A percentile compares a stretch with the other conserved stretches of the same genome.
Conservation (phyloP, 2,329 filamentous ascomycete genomes). For the Xylaria sp. region DNA sequence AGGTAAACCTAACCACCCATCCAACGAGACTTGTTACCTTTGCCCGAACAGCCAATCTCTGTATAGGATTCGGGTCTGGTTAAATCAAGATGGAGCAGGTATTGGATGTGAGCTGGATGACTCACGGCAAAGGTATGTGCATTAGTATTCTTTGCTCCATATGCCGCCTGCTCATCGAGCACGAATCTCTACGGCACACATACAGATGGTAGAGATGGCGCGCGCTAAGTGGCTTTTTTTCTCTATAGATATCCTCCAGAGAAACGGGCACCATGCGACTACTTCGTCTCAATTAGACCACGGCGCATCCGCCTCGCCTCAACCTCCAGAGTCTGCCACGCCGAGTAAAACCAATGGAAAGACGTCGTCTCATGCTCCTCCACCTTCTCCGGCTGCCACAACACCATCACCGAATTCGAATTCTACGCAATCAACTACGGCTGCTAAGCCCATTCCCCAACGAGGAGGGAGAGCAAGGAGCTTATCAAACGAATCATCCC, state of each 20-base stretch:
- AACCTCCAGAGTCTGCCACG: conserved; percentile 36
- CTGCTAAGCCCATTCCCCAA: conserved; percentile 48
- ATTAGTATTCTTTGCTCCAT: conserved; percentile 19
- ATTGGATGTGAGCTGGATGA: conserved; percentile 91
- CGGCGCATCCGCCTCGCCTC: conserved; percentile 38
- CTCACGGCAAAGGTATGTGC: conserved; percentile 80
- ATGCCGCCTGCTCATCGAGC: background rate
- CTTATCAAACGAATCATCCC: conserved; percentile 47
- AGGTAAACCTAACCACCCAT: background rate
- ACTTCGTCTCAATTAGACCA: conserved; percentile 42
- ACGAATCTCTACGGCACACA: background rate
- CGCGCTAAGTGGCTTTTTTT: conserved; percentile 36
- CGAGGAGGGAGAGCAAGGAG: conserved; percentile 50
- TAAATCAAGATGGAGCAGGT: conserved; percentile 75
- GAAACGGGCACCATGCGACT: conserved; percentile 38
- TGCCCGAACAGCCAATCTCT: background rate
- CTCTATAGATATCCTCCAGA: conserved; percentile 44
- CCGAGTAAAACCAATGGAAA: conserved; percentile 46
- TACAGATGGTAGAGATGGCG: background rate
- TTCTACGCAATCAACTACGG: conserved; percentile 33
- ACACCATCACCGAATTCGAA: conserved; percentile 35
- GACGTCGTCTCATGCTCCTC: conserved; percentile 33
- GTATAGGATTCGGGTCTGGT: background rate
- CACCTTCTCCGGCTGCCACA: conserved; percentile 36
- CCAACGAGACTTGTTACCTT: background rate